Evolutionary conservation across 345 rosid genomes (phyloP).

Genomic region (Raphanus sativus): DNA sequence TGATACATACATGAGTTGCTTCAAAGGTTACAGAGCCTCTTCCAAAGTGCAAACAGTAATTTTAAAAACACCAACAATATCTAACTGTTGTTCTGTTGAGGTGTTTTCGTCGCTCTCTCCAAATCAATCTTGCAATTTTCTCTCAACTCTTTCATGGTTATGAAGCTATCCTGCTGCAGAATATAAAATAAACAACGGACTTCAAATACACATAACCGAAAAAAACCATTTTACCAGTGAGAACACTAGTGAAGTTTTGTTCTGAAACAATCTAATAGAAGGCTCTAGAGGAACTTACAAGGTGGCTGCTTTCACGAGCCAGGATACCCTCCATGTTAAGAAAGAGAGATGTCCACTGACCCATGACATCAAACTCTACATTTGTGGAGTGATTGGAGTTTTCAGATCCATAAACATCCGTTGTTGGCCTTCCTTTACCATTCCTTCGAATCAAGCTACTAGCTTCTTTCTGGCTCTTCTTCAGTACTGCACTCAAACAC

Average conservation of each 20-base stretch:
- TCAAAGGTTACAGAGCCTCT: constrained; percentile 32
- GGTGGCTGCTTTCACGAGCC: constrained; percentile 66
- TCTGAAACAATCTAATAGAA: not conserved
- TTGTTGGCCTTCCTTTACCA: constrained; percentile 50
- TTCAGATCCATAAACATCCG: constrained; percentile 40
- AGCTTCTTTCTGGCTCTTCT: constrained; percentile 94
- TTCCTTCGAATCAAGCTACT: constrained; percentile 54
- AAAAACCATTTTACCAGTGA: not conserved
- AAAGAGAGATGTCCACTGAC: constrained; percentile 86
- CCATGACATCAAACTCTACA: constrained; percentile 57
- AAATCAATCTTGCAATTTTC: constrained; percentile 74
- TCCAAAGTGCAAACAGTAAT: constrained; percentile 17
- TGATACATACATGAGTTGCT: constrained; percentile 17
- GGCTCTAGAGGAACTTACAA: constrained; percentile 56
- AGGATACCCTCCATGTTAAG: constrained; percentile 76
- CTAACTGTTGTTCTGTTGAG: constrained; percentile 45
- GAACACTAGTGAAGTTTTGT: not conserved
- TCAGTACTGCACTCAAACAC: constrained; percentile 48
- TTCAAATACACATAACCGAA: constrained; percentile 2
- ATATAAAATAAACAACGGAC: not conserved
- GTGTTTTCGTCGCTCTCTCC: constrained; percentile 52
- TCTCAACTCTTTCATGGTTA: constrained; percentile 64
- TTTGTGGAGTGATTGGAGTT: constrained; percentile 47
- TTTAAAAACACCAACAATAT: constrained; percentile 1
- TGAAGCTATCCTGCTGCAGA: constrained; percentile 63